These are phyloP conservation scores for Corrigiola litoralis DNA, from an alignment of 179 eudicot species.

Conservation along the genomic window DNA sequence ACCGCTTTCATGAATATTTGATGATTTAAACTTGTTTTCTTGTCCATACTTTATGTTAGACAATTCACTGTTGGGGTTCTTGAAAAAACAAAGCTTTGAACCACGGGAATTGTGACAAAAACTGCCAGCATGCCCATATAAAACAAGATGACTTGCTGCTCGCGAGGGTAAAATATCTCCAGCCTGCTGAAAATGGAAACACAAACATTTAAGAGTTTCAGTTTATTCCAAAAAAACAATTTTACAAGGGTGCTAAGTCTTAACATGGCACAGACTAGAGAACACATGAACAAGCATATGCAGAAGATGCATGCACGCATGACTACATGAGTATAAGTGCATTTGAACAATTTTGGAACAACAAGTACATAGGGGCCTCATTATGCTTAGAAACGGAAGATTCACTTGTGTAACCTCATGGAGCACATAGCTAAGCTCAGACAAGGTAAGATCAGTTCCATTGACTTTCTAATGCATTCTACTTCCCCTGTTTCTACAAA, in stretches of 20 bases:
- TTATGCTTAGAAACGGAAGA: no score
- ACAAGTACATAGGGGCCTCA: no score
- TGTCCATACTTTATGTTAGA: conserved; percentile 19
- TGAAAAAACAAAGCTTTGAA: conserved; percentile 21
- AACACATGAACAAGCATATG: not conserved
- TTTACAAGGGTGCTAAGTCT: not conserved
- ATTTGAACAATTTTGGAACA: no score
- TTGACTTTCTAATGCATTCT: not conserved
- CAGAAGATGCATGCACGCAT: not conserved
- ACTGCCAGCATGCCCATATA: conserved; percentile 17
- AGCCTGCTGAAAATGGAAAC: conserved; percentile 18
- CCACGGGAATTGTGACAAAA: conserved; percentile 21
- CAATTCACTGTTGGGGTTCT: conserved; percentile 14
- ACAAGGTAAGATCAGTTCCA: not conserved
- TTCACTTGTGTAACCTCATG: no score
- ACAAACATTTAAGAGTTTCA: not conserved
- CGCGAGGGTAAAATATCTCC: conserved; percentile 2
- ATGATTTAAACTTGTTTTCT: conserved; percentile 15
- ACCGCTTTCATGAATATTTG: conserved; percentile 17
- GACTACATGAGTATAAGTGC: no score
- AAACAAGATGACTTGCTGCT: conserved; percentile 14
- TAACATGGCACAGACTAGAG: not conserved
- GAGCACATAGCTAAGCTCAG: not conserved
- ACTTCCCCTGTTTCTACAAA: no score
- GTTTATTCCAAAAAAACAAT: not conserved